Evolutionary conservation across 2,329 filamentous ascomycete species (phyloP).

Genomic region (Chaetomium sp.): DNA sequence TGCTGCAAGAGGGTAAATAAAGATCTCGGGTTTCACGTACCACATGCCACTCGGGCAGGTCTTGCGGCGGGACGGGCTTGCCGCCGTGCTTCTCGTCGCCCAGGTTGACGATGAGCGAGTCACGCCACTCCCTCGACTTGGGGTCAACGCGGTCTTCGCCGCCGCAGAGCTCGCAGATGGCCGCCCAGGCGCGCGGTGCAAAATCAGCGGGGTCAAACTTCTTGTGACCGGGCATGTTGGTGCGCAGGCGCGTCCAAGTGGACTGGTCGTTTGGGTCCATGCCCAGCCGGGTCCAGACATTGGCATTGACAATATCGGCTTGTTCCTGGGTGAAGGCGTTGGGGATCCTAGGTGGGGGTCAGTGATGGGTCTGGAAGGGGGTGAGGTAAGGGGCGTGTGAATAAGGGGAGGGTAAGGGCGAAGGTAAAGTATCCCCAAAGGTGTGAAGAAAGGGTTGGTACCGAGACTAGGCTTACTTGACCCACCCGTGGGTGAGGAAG

Average conservation of each 20-base stretch:
- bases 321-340: slow-evolving; percentile 45
- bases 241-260: slow-evolving; percentile 65
- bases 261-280: slow-evolving; percentile 64
- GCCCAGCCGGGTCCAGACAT: slow-evolving; percentile 66
- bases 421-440: neutral
- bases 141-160: slow-evolving; percentile 58
- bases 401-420: neutral
- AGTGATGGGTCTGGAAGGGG: neutral
- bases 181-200: slow-evolving; percentile 66
- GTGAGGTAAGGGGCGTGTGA: neutral
- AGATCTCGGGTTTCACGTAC: neutral
- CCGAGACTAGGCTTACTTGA: slow-evolving; percentile 37
- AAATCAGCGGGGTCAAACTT: slow-evolving; percentile 56
- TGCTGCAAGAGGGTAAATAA: too few species aligned
- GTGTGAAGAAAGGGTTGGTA: neutral
- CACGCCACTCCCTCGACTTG: slow-evolving; percentile 60
- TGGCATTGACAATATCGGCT: slow-evolving; percentile 41
- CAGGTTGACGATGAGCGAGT: slow-evolving; percentile 70
- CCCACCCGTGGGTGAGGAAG: slow-evolving; percentile 46
- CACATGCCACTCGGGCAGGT: slow-evolving; percentile 65
- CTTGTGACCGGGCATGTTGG: slow-evolving; percentile 66
- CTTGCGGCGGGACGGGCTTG: slow-evolving; percentile 52
- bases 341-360: slow-evolving; percentile 35
- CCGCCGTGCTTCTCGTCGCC: slow-evolving; percentile 58
- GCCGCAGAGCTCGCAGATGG: slow-evolving; percentile 67